Evolutionary conservation across 495 filamentous ascomycete species (phyloP).

Genomic region (Oidiodendron maius): DNA sequence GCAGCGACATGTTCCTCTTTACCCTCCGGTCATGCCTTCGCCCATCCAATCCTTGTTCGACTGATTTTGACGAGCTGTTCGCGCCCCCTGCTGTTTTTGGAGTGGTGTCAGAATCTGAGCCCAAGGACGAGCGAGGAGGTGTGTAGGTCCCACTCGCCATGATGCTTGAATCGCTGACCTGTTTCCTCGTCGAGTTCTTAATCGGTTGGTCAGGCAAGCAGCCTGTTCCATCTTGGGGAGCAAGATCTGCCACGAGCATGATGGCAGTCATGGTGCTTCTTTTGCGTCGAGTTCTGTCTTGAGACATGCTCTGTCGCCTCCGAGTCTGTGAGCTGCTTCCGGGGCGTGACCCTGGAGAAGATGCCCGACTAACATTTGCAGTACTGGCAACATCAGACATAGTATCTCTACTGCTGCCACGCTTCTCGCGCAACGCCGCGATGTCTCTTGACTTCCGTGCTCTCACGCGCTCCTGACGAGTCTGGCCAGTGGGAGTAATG

Average conservation of each 20-base stretch:
- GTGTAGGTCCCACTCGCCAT: not conserved
- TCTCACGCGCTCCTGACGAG: conserved; percentile 14
- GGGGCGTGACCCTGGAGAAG: not conserved
- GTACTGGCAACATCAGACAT: not conserved
- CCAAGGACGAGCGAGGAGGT: not conserved
- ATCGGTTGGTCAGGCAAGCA: not conserved
- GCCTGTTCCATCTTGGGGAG: not conserved
- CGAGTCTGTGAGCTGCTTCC: not conserved
- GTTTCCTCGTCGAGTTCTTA: not conserved
- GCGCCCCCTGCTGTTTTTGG: not conserved
- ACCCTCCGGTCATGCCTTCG: conserved; percentile 8
- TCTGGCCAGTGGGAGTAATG: not conserved
- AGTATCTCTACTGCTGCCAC: not conserved
- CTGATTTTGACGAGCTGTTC: not conserved
- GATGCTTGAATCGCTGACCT: not conserved
- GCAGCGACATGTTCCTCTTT: conserved; percentile 13
- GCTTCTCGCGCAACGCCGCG: conserved; percentile 1
- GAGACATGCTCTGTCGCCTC: conserved; percentile 1
- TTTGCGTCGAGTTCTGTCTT: not conserved
- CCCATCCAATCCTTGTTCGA: not conserved
- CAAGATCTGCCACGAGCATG: conserved; percentile 17
- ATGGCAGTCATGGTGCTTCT: conserved; percentile 8
- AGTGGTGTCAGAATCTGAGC: conserved; percentile 3
- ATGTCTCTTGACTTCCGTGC: conserved; percentile 18
- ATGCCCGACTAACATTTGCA: not conserved